phyloP scores from a whole-genome alignment of 306 rosid genomes.

The cucumber (Cucumis sativus) region DNA sequence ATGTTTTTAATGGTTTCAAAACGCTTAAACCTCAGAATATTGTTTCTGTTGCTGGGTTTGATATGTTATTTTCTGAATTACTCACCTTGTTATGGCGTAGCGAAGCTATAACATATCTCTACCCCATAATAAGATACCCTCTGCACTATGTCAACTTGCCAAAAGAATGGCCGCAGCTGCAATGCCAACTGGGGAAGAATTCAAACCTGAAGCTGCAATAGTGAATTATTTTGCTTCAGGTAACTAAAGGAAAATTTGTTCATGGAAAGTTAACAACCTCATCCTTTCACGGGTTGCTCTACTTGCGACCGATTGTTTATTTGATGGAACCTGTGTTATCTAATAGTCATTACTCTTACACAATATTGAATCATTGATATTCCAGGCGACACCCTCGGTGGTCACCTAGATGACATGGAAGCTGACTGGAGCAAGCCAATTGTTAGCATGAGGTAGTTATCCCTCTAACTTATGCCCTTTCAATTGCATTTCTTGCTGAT shows the following conservation, averaged over 20 bases:
- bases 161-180: constrained; percentile 79
- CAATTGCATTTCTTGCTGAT: background rate
- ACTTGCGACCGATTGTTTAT: no score
- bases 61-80: background rate
- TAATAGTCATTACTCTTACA: background rate
- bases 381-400: constrained; percentile 77
- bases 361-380: no score
- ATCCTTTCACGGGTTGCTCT: no score
- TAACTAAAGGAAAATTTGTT: constrained; percentile 7
- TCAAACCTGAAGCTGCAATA: constrained; percentile 88
- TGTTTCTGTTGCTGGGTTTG: background rate
- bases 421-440: constrained; percentile 86
- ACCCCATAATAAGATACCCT: constrained; percentile 69
- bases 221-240: constrained; percentile 84
- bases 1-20: background rate
- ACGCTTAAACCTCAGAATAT: background rate
- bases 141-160: constrained; percentile 51
- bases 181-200: constrained; percentile 62
- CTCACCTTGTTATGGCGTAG: constrained; percentile 22
- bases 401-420: constrained; percentile 98
- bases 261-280: no score
- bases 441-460: constrained; percentile 93
- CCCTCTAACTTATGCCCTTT: background rate
- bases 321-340: no score
- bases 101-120: constrained; percentile 72